These are phyloP conservation scores for Neopestalotiopsis sp. DNA, from an alignment of 2,329 filamentous ascomycete species.

Conservation along the genomic window DNA sequence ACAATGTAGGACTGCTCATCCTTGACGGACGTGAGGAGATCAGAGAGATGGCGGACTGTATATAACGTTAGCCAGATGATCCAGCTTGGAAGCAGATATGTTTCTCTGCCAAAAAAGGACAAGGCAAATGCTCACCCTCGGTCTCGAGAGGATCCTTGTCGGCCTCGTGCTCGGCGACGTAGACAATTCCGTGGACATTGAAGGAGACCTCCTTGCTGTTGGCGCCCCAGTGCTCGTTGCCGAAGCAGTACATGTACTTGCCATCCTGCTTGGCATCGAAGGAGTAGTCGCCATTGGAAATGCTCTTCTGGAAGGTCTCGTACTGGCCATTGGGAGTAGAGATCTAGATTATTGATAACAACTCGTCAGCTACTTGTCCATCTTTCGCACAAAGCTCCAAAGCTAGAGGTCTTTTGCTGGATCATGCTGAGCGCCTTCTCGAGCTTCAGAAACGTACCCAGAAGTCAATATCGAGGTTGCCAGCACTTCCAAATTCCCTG, in stretches of 20 bases:
- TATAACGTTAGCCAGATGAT: slow-evolving; percentile 19
- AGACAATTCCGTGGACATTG: slow-evolving; percentile 98
- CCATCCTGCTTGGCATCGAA: slow-evolving; percentile 87
- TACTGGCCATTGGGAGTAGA: slow-evolving; percentile 77
- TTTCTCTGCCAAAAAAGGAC: not conserved
- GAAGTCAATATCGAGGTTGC: slow-evolving; percentile 96
- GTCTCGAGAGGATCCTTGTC: slow-evolving; percentile 86
- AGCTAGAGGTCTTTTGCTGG: not conserved
- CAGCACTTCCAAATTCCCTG: slow-evolving; percentile 90
- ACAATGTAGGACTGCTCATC: slow-evolving; percentile 98
- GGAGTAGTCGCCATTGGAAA: slow-evolving; percentile 91
- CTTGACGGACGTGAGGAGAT: slow-evolving; percentile 89
- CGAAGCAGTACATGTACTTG: slow-evolving; percentile 96
- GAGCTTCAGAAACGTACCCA: slow-evolving; percentile 70
- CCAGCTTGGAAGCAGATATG: not conserved
- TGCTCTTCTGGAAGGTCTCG: slow-evolving; percentile 78
- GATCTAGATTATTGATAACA: slow-evolving; percentile 57
- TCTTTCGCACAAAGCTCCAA: not conserved
- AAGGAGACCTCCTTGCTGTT: slow-evolving; percentile 98
- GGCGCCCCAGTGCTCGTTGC: slow-evolving; percentile 97
- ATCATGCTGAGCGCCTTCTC: not conserved
- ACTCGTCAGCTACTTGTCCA: not conserved
- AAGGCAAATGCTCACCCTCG: slow-evolving; percentile 68
- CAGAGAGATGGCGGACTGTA: slow-evolving; percentile 79
- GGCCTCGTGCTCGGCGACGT: slow-evolving; percentile 86